Percentiles rank a stretch among this genome's conserved stretches.
phyloP scores from a whole-genome alignment of 2,329 filamentous ascomycete species.

The Atkinsonella texensis region DNA sequence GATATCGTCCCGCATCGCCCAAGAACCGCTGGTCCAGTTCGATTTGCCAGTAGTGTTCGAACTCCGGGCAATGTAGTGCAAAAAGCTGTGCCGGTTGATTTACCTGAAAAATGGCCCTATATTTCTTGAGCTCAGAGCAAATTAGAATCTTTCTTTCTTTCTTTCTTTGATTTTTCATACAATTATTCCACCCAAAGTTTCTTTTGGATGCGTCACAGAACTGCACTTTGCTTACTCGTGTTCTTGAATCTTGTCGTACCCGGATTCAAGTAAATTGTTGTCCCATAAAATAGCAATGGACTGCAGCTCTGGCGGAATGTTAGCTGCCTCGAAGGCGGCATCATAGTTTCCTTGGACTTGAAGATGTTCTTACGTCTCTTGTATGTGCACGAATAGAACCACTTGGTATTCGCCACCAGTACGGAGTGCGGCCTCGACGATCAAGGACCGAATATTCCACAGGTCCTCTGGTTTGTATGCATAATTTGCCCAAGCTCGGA shows the following conservation, averaged over 20 bases:
- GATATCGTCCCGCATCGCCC: slow-evolving; percentile 18
- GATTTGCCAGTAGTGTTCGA: slow-evolving; percentile 24
- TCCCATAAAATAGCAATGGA: slow-evolving; percentile 62
- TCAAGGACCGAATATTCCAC: slow-evolving; percentile 50
- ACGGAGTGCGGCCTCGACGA: slow-evolving; percentile 47
- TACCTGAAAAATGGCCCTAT: slow-evolving; percentile 20
- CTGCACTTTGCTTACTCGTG: slow-evolving; percentile 13
- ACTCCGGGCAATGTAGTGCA: slow-evolving; percentile 21
- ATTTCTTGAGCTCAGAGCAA: background rate
- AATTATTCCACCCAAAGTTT: too few relatives aligned
- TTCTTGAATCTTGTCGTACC: slow-evolving; percentile 52
- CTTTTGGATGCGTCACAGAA: background rate
- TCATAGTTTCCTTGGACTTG: slow-evolving; percentile 38
- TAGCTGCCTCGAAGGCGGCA: slow-evolving; percentile 35
- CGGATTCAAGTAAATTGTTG: slow-evolving; percentile 51
- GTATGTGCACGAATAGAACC: slow-evolving; percentile 50
- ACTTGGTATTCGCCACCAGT: slow-evolving; percentile 52
- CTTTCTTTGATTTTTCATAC: too few relatives aligned
- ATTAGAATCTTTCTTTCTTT: too few relatives aligned
- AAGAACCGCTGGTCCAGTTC: slow-evolving; percentile 32
- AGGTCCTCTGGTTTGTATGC: slow-evolving; percentile 48
- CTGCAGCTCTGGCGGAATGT: slow-evolving; percentile 51
- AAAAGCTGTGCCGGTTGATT: slow-evolving; percentile 23
- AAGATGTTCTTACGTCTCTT: slow-evolving; percentile 44
- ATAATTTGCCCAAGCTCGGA: slow-evolving; percentile 29